Evolutionary conservation across 2,329 filamentous ascomycete genomes (phyloP), one percentile per base, ranked within the genome.

Genomic region (Aspergillus fijiensis): DNA sequence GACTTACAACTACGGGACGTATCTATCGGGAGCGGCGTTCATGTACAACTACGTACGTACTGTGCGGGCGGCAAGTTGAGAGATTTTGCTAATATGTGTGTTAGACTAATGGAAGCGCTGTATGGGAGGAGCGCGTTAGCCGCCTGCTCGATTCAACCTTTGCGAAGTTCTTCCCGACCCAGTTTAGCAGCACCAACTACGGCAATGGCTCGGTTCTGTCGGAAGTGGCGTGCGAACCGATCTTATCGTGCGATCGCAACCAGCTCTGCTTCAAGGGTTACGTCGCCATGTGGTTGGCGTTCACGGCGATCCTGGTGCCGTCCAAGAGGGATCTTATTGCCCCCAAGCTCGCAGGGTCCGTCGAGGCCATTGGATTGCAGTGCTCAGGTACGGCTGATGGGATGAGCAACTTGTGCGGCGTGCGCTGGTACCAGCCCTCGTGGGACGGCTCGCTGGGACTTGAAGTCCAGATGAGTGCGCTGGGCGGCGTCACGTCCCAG

Each of bases 221-320:
- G 60, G 90, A 93, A 73, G 75, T 84, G 3, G 79, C 86, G 12
- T 92, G 90, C 76, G 88, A 91, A 66, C 73, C 79, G 3, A 77
- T 70, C 3, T 66, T 70, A 16, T 83, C 78, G 39, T 93, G 90
- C 78, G 87, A 87, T 54, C 80, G 84, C 54, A 90, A 92, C 68
- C 89, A 91, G 81, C 74, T 84, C 60, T 85, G 84, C 4, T 91
- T 88, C 82, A 90, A 90, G 75, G 87, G 87, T 48, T 88, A 87
- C 65, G 77, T 90, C 14, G 82, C 86, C 67, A 83, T 87, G 48
- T 89, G 87, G 85, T 77, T 90, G 65, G 80, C 85, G 2, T 79
- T 82, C 25, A 80, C 84, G 1, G 82, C 84, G 2, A 81, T 86
- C 65, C 60, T 90, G 16, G 87, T 84, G 0, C 87, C 88, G 0